Conservation (phyloP, 176 grass and related monocot species). For the Avena sativa region DNA sequence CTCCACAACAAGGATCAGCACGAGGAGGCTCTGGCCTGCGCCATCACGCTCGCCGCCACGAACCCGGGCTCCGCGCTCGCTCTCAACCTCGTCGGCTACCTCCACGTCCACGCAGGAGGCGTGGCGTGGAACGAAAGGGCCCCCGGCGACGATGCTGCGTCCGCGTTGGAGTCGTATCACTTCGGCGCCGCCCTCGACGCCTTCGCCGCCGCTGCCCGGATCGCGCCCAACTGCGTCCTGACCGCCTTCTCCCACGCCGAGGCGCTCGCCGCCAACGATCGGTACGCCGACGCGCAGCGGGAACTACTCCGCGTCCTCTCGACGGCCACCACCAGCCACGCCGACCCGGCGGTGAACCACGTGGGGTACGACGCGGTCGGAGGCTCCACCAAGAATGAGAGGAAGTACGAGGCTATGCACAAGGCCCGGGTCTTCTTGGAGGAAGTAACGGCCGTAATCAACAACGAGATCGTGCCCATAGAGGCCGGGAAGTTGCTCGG, state of each 20-base stretch:
- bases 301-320: neutral
- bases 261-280: neutral
- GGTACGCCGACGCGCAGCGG: neutral
- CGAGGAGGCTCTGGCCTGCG: neutral
- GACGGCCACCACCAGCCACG: neutral
- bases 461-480: neutral
- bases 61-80: neutral
- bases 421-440: neutral
- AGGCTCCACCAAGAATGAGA: neutral
- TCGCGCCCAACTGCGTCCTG: neutral
- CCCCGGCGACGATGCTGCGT: neutral
- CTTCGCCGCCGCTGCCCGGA: neutral
- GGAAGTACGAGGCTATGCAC: neutral
- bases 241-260: neutral
- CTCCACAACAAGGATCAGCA: neutral
- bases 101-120: neutral
- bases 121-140: neutral
- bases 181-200: neutral
- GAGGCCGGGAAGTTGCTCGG: neutral
- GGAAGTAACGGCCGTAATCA: neutral
- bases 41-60: neutral
- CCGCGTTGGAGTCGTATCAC: neutral
- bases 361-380: neutral
- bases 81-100: neutral
- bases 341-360: neutral